Base-by-base conservation (phyloP, 2,329 filamentous ascomycete species). In the Cryphonectria japonica region DNA sequence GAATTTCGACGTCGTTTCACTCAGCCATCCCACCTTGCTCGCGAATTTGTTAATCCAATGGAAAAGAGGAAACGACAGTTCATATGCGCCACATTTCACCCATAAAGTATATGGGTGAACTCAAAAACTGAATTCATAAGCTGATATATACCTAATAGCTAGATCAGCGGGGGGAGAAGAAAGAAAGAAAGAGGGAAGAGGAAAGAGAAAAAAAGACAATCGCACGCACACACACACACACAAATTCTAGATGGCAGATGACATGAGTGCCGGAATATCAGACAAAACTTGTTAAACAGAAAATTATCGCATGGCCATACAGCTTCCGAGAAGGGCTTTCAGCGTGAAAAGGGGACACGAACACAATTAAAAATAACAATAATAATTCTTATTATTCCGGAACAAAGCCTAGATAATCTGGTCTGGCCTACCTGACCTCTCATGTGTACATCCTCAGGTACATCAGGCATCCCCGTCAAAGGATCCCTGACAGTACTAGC, bases 401-500 rank as follows among this genome's bases (percentile, higher is more conserved):
- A 50, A 50, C 43, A 6, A 50, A 22, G 43, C 43, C 43, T 22
- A 8, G 22, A 50, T n/a, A 9, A 39, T 39, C 37, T 11, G 11
- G 1, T 39, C 11, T 39, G 7, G 22, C 46, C 46, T 8, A 50
- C 22, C 7, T 22, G 3, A 50, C 46, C 46, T 50, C 11, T 8
- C 22, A 11, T 50, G 7, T 46, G 4, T 6, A 19, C 22, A 50
- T 50, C 9, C 46, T 50, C 46, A n/a, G 5, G 8, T n/a, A 16
- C 46, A 50, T 50, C n/a, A 6, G 19, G 22, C 19, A 19, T 50
- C 46, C 37, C 37, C n/a, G 5, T 29, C 7, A 9, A 41, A 46
- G 11, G 52, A 57, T 52, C 67, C 59, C 57, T 67, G 62, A 34
- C 6, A 50, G 29, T 32, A 7, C 4, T 61, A 68, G 63, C 59